These are phyloP conservation scores for Hypoxylon sp. DNA, from an alignment of 2,329 filamentous ascomycete genomes.

Conservation along the genomic window DNA sequence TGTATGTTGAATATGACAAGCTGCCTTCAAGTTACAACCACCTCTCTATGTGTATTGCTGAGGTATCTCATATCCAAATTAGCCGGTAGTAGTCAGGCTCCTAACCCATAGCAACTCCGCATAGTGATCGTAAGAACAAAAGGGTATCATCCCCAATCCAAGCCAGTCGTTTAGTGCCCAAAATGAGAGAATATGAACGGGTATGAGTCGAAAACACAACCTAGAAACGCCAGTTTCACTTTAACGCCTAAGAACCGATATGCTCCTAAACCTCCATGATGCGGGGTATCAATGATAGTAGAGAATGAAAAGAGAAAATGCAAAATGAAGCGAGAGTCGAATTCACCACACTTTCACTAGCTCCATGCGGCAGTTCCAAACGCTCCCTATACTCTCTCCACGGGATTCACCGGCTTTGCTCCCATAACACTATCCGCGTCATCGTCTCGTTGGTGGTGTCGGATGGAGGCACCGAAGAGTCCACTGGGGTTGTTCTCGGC, in stretches of 20 bases:
- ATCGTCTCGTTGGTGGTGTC: conserved; percentile 45
- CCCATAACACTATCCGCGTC: conserved; percentile 58
- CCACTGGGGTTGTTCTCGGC: conserved; percentile 39
- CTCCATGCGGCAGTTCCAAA: not conserved
- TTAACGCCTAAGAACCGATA: conserved; percentile 13
- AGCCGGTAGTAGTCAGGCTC: not conserved
- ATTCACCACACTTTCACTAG: not conserved
- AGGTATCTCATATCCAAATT: not conserved
- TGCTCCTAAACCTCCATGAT: conserved; percentile 15
- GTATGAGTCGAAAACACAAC: not conserved
- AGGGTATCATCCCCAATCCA: conserved; percentile 37
- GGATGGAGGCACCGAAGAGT: conserved; percentile 38
- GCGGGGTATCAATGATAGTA: conserved; percentile 44
- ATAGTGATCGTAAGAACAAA: conserved; percentile 41
- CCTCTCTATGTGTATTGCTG: conserved; percentile 6
- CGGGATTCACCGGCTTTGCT: conserved; percentile 57
- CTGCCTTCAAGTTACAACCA: not conserved
- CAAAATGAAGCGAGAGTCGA: not conserved
- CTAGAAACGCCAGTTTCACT: conserved; percentile 13
- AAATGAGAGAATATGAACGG: conserved; percentile 14
- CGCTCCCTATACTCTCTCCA: conserved; percentile 56
- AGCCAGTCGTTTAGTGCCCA: conserved; percentile 2
- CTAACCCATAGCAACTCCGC: conserved; percentile 19
- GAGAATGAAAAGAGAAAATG: conserved; percentile 31
- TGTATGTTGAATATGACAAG: conserved; percentile 10